Percentiles rank a stretch among this genome's conserved stretches.
phyloP scores from a whole-genome alignment of 208 protist genomes.

The Crithidia thermophila region DNA sequence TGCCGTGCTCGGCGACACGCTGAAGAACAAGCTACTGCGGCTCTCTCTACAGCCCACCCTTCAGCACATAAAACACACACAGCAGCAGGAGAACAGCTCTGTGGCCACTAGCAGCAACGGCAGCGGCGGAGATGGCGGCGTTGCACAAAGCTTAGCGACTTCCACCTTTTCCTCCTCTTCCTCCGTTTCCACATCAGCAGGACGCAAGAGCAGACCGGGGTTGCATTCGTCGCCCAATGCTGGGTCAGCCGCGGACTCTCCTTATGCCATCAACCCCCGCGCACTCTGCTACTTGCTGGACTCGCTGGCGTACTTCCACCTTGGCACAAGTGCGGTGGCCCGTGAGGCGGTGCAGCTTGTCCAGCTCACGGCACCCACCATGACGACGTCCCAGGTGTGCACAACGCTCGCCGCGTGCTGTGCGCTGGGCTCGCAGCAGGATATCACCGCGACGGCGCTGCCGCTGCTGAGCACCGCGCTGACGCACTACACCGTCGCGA shows the following conservation, averaged over 20 bases:
- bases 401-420: slow-evolving; percentile 71
- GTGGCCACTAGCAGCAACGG: too few relatives aligned
- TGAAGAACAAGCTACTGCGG: slow-evolving; percentile 71
- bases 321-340: slow-evolving; percentile 56
- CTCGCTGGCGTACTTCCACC: slow-evolving; percentile 77
- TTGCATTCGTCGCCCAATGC: too few relatives aligned
- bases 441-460: slow-evolving; percentile 48
- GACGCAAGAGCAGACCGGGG: too few relatives aligned
- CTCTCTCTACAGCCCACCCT: slow-evolving; percentile 71
- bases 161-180: neutral
- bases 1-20: slow-evolving; percentile 54
- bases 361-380: slow-evolving; percentile 44
- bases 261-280: slow-evolving; percentile 41
- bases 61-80: slow-evolving; percentile 28
- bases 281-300: slow-evolving; percentile 71
- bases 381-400: slow-evolving; percentile 59
- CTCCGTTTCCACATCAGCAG: neutral
- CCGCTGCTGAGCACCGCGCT: slow-evolving; percentile 61
- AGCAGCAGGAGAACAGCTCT: slow-evolving; percentile 9
- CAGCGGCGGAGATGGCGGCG: too few relatives aligned
- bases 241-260: neutral
- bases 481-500: slow-evolving; percentile 22
- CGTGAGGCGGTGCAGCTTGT: slow-evolving; percentile 63
- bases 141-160: too few relatives aligned
- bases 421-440: slow-evolving; percentile 55